Evolutionary conservation across 2,329 filamentous ascomycete genomes (phyloP).

Genomic region (Penicillium sp.): DNA sequence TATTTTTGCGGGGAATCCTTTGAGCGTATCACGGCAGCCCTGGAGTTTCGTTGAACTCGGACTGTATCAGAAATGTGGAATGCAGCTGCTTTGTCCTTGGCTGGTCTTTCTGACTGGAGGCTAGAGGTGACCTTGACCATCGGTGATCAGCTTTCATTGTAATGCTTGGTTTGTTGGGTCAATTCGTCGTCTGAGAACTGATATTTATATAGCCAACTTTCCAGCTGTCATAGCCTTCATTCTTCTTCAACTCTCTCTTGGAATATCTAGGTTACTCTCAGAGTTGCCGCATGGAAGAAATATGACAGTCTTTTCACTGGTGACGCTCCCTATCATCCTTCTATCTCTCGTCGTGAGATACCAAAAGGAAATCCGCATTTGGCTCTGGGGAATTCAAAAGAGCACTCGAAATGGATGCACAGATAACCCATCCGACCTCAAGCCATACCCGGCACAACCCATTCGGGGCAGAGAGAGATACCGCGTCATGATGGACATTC

Average conservation of each 20-base stretch:
- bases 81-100: conserved; percentile 11
- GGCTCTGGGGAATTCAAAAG: conserved; percentile 5
- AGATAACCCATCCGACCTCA: conserved; percentile 23
- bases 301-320: conserved; percentile 32
- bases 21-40: conserved; percentile 25
- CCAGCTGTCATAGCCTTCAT: not conserved
- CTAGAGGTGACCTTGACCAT: conserved; percentile 12
- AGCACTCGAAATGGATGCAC: conserved; percentile 5
- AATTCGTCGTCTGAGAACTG: conserved; percentile 7
- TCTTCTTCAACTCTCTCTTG: conserved; percentile 5
- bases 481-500: conserved; percentile 47
- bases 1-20: conserved; percentile 27
- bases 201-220: conserved; percentile 17
- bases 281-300: conserved; percentile 20
- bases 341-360: conserved; percentile 27
- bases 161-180: conserved; percentile 12
- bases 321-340: conserved; percentile 27
- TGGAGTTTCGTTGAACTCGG: conserved; percentile 10
- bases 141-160: conserved; percentile 18
- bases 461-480: conserved; percentile 39
- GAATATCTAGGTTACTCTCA: not conserved
- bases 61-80: conserved; percentile 21
- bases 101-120: conserved; percentile 11
- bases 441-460: conserved; percentile 37
- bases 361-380: conserved; percentile 17